Percentiles rank a stretch among this genome's conserved stretches.
These are phyloP conservation scores for Corrigiola litoralis DNA, from an alignment of 179 eudicot genomes.

Conservation along the genomic window DNA sequence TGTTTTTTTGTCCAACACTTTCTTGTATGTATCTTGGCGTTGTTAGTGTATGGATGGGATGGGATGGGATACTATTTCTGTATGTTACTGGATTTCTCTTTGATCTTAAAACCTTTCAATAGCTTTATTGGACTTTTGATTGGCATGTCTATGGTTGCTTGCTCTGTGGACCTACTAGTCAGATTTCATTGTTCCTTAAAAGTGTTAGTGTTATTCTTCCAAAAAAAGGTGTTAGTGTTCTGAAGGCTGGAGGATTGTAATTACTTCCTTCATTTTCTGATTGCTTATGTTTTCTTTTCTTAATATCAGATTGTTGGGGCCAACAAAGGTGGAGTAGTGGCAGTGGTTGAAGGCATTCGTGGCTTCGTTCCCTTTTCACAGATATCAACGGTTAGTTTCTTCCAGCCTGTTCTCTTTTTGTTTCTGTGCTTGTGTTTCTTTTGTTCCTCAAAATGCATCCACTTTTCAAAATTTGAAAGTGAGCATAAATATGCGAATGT, in stretches of 20 bases:
- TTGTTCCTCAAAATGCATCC: background rate
- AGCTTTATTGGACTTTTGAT: background rate
- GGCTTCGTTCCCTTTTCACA: slow-evolving; percentile 98
- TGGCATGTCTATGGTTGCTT: background rate
- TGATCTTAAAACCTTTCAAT: background rate
- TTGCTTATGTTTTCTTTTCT: slow-evolving; percentile 4
- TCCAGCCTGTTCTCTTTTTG: background rate
- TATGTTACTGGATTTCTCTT: too few relatives aligned
- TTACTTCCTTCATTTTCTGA: slow-evolving; percentile 5
- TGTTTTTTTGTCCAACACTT: background rate
- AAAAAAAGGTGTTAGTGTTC: background rate
- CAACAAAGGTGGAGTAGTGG: slow-evolving; percentile 93
- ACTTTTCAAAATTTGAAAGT: too few relatives aligned
- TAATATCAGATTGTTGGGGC: slow-evolving; percentile 69
- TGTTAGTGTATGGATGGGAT: background rate
- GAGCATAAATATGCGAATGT: too few relatives aligned
- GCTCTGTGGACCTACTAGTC: background rate
- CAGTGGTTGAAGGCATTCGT: slow-evolving; percentile 82
- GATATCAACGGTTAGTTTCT: slow-evolving; percentile 65
- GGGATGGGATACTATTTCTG: too few relatives aligned
- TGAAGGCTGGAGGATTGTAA: background rate
- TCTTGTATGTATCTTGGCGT: background rate
- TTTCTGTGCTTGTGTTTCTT: background rate
- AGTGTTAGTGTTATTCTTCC: background rate
- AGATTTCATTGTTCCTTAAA: too few relatives aligned